A percentile compares a stretch with the other conserved stretches of the same genome.
phyloP scores from a whole-genome alignment of 768 basidiomycete genomes.

The Kwoniella botswanensis region DNA sequence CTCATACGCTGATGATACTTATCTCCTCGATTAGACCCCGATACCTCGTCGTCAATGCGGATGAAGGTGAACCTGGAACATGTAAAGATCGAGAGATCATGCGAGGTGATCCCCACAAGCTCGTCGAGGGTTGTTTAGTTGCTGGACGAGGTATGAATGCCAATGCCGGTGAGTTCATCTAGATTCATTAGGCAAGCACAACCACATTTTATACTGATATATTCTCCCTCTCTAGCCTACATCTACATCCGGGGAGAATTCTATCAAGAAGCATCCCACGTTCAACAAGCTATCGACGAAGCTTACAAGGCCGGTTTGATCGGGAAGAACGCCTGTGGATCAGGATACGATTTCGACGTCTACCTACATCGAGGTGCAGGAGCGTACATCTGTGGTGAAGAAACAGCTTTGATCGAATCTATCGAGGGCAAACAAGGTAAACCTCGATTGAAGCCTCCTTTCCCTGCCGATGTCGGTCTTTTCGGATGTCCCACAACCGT shows the following conservation, averaged over 20 bases:
- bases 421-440: constrained; percentile 99
- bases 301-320: constrained; percentile 87
- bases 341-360: constrained; percentile 94
- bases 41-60: constrained; percentile 96
- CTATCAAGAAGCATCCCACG: constrained; percentile 89
- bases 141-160: constrained; percentile 98
- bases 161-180: constrained; percentile 64
- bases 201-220: neutral
- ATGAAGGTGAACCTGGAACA: constrained; percentile 97
- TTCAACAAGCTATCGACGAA: constrained; percentile 93
- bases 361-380: constrained; percentile 98
- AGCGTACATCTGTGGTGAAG: constrained; percentile 98
- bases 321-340: constrained; percentile 88
- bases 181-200: no score
- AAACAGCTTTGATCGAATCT: constrained; percentile 96
- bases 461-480: constrained; percentile 96
- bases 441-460: constrained; percentile 95
- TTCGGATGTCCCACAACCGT: constrained; percentile 98
- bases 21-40: constrained; percentile 67
- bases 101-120: constrained; percentile 96
- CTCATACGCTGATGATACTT: neutral
- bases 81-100: constrained; percentile 99
- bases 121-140: constrained; percentile 95
- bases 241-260: constrained; percentile 99
- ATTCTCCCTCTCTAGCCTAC: constrained; percentile 67